Evolutionary conservation across 192 early-diverging fungal genomes (phyloP).

Genomic region (Diversispora eburnea): DNA sequence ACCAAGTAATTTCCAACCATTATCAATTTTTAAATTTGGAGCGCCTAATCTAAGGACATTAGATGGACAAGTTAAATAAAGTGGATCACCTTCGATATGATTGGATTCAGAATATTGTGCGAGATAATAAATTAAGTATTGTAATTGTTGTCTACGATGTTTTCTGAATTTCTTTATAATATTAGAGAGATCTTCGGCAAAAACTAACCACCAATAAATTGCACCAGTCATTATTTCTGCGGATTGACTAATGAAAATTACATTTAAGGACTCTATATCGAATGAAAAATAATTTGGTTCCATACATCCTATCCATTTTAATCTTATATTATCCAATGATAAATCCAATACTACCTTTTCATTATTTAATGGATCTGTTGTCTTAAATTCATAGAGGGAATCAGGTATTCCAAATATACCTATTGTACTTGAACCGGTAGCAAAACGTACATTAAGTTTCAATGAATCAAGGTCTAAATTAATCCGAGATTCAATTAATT

Average conservation of each 20-base stretch:
- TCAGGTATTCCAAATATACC: constrained; percentile 62
- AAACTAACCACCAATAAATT: constrained; percentile 62
- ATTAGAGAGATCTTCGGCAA: constrained; percentile 52
- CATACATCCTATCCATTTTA: constrained; percentile 45
- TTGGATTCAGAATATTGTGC: constrained; percentile 46
- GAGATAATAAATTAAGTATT: constrained; percentile 51
- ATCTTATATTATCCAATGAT: constrained; percentile 19
- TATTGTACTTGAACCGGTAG: constrained; percentile 39
- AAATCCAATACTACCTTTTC: constrained; percentile 53
- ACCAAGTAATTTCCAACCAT: constrained; percentile 71
- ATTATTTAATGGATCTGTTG: constrained; percentile 28
- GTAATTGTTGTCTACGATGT: constrained; percentile 50
- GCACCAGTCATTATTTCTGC: constrained; percentile 69
- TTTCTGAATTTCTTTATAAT: constrained; percentile 48
- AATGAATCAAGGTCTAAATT: constrained; percentile 52
- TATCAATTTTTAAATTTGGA: constrained; percentile 59
- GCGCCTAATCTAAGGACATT: constrained; percentile 60
- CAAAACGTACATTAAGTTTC: constrained; percentile 55
- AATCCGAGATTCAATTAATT: constrained; percentile 51
- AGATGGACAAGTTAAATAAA: constrained; percentile 63
- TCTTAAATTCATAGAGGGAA: constrained; percentile 40
- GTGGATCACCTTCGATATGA: constrained; percentile 53
- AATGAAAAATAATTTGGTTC: constrained; percentile 49
- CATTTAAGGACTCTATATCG: constrained; percentile 41
- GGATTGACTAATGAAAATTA: constrained; percentile 64